Evolutionary conservation across 179 eudicot species (phyloP), one percentile per base, ranked within the genome.

Genomic region (Patellifolia procumbens): DNA sequence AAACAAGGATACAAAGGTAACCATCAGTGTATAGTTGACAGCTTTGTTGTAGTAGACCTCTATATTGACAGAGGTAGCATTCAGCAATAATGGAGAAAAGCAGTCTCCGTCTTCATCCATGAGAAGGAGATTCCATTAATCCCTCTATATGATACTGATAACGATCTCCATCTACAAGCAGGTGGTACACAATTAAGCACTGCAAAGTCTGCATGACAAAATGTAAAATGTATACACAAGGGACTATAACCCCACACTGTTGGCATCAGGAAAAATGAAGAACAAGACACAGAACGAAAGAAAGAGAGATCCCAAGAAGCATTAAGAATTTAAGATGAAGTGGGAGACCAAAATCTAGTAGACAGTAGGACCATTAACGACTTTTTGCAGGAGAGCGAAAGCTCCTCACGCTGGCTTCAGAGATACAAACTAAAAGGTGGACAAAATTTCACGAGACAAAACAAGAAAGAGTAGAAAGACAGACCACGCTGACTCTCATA

Each of bases 11-110:
- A 95, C 99, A 90, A 95, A 95, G 73, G 99, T 95, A 81, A 95
- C 96, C 99, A 95, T 95, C 88, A 95, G 87, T 35, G 98, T 95
- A 88, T 95, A 95, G 81, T 95, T 95, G 73, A 95, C 97, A 55
- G 99, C 99, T 84, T 95, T 95, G 79, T 93, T 95, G 88, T 93
- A 93, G 83, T 93, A 95, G 76, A 93, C 92, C 85, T 93, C 99
- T 55, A 88, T 85, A 80, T 95, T 89, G 83, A 93, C 88, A 76
- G 98, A 93, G 82, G 98, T 90, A 65, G 93, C 97, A 85, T 95
- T 95, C 19, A 95, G 76, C 68, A 82, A 70, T 85, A 95, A 79
- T 19, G 99, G 97, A 61, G 97, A 88, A 77, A 95, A 91, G 84
- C 99, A 95, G 84, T 95, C 98, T 74, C 94, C 97, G 62, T 95